Evolutionary conservation across 371 early-diverging fungal species (phyloP).

Genomic region (Cokeromyces recurvatus): DNA sequence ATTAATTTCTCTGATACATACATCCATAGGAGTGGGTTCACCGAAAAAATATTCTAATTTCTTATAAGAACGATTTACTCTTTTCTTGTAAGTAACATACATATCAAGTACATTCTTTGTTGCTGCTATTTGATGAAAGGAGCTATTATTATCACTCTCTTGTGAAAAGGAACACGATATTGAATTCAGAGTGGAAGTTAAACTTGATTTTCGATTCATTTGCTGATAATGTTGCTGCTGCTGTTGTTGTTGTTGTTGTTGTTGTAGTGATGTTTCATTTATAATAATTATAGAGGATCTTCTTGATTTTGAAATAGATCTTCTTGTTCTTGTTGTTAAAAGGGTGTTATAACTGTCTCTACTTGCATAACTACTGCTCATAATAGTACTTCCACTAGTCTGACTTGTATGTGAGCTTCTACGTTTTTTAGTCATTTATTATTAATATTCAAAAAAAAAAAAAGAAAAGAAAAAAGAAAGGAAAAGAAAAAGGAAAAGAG

Average conservation of each 20-base stretch:
- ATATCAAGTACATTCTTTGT: constrained; percentile 21
- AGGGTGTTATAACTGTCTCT: not conserved
- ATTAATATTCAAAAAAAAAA: not conserved
- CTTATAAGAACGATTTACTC: constrained; percentile 17
- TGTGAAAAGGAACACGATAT: no score
- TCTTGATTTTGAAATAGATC: constrained; percentile 30
- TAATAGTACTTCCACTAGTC: no score
- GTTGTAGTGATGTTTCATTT: constrained; percentile 2
- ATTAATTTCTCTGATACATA: constrained; percentile 45
- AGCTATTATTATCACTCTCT: no score
- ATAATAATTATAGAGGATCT: constrained; percentile 21
- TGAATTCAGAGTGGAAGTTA: no score
- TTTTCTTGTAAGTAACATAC: constrained; percentile 30
- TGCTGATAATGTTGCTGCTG: not conserved
- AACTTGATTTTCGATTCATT: no score
- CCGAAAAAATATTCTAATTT: constrained; percentile 56
- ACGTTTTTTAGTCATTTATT: constrained; percentile 8
- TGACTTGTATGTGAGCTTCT: constrained; percentile 2
- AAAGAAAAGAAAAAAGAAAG: not conserved
- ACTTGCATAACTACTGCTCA: not conserved
- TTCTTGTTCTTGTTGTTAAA: constrained; percentile 21
- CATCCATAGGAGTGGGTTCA: constrained; percentile 39
- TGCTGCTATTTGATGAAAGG: constrained; percentile 1
- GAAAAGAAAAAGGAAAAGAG: not conserved
- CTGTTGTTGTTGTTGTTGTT: constrained; percentile 1